These are phyloP conservation scores for Botrytis medusae DNA, from an alignment of 2,329 filamentous ascomycete genomes.

Conservation along the genomic window DNA sequence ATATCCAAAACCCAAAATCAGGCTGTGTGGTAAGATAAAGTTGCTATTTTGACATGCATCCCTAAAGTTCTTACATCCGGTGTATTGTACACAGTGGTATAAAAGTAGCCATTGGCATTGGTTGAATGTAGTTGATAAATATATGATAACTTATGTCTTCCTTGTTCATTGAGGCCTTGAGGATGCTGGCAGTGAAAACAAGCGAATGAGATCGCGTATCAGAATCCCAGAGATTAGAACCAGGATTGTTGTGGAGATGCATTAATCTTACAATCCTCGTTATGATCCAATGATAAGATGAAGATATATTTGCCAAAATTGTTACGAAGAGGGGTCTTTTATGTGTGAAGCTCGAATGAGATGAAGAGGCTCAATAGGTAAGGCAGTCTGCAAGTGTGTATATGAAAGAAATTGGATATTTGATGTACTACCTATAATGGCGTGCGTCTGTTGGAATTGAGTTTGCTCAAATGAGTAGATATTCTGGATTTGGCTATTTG, in stretches of 20 bases:
- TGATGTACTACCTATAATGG: background rate
- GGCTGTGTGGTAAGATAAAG: background rate
- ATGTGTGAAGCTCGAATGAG: background rate
- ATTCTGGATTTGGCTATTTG: background rate
- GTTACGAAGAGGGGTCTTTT: background rate
- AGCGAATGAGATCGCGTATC: slow-evolving; percentile 8
- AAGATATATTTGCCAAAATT: slow-evolving; percentile 14
- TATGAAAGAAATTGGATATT: background rate
- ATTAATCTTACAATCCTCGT: slow-evolving; percentile 10
- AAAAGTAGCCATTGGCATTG: background rate
- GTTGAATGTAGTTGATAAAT: background rate
- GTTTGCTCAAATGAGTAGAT: background rate
- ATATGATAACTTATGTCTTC: background rate
- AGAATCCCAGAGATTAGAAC: slow-evolving; percentile 1
- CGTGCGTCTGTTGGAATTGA: background rate
- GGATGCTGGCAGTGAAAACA: slow-evolving; percentile 8
- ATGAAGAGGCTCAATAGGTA: background rate
- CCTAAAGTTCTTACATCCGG: background rate
- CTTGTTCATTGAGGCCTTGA: background rate
- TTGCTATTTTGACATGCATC: background rate
- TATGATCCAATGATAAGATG: slow-evolving; percentile 7
- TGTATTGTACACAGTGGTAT: background rate
- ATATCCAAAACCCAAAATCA: background rate
- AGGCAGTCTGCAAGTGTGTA: background rate
- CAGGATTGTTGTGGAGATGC: slow-evolving; percentile 13